Evolutionary conservation across 352 stramenopile species (phyloP).

Genomic region (Phytopythium aichiense): DNA sequence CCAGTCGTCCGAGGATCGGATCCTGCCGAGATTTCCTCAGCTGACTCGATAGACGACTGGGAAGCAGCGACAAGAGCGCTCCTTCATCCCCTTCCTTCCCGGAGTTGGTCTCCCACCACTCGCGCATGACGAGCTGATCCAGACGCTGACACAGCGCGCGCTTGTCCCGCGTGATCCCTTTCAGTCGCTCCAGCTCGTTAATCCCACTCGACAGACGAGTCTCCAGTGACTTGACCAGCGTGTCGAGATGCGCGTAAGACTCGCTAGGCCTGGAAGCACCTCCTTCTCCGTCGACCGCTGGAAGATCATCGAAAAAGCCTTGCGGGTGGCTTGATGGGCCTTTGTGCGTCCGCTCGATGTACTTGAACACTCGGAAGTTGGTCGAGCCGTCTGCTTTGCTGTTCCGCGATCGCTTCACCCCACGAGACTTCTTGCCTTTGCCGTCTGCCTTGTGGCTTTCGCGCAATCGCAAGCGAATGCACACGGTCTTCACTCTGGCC

Average conservation of each 20-base stretch:
- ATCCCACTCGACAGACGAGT: conserved; percentile 32
- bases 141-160: conserved; percentile 19
- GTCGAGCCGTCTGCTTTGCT: conserved; percentile 8
- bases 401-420: conserved; percentile 30
- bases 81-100: background rate
- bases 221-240: conserved; percentile 39
- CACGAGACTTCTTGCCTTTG: conserved; percentile 6
- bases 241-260: conserved; percentile 35
- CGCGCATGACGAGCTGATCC: conserved; percentile 27
- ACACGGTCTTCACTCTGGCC: conserved; percentile 16
- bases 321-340: background rate
- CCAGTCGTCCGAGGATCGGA: background rate
- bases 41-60: background rate
- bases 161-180: conserved; percentile 41
- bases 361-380: conserved; percentile 18
- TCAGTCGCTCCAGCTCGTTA: conserved; percentile 31
- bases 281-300: background rate
- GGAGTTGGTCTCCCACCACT: conserved; percentile 20
- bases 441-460: conserved; percentile 21
- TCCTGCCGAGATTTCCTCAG: background rate
- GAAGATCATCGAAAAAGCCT: background rate
- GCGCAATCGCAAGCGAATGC: conserved; percentile 32
- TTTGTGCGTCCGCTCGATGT: conserved; percentile 60
- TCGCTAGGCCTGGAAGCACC: background rate
- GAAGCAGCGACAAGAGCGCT: background rate